phyloP scores from a whole-genome alignment of 2,329 filamentous ascomycete species.

The Pyrenophora seminiperda region DNA sequence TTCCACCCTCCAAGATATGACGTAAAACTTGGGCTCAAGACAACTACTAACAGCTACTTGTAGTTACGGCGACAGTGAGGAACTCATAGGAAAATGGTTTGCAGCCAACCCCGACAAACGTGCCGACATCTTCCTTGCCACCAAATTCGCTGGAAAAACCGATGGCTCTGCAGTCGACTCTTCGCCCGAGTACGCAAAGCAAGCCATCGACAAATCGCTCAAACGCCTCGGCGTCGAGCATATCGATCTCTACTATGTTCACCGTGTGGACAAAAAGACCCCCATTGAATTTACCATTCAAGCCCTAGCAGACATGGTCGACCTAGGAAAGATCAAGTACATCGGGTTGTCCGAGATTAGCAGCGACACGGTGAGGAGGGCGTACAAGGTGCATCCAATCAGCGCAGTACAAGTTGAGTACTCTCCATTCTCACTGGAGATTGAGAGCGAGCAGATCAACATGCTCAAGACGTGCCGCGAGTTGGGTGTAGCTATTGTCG shows the following conservation, averaged over 20 bases:
- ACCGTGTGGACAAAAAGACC: slow-evolving; percentile 52
- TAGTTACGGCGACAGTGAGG: slow-evolving; percentile 42
- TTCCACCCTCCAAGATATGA: background rate
- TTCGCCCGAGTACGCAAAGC: slow-evolving; percentile 49
- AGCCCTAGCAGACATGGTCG: slow-evolving; percentile 60
- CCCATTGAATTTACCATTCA: slow-evolving; percentile 57
- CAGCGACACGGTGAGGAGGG: slow-evolving; percentile 55
- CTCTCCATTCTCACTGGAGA: slow-evolving; percentile 55
- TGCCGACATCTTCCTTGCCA: slow-evolving; percentile 56
- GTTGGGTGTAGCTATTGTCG: slow-evolving; percentile 50
- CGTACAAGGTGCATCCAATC: slow-evolving; percentile 54
- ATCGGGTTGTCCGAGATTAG: slow-evolving; percentile 56
- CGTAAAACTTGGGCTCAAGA: background rate
- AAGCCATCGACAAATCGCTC: slow-evolving; percentile 50
- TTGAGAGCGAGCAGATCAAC: slow-evolving; percentile 48
- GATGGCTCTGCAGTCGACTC: slow-evolving; percentile 47
- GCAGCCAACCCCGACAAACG: slow-evolving; percentile 45
- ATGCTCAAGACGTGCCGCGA: slow-evolving; percentile 51
- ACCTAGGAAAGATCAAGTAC: slow-evolving; percentile 58
- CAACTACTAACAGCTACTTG: background rate
- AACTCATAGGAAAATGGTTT: slow-evolving; percentile 45
- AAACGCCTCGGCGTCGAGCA: slow-evolving; percentile 47
- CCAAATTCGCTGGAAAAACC: slow-evolving; percentile 50
- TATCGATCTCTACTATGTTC: slow-evolving; percentile 55
- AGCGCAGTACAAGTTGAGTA: slow-evolving; percentile 59